phyloP scores from a whole-genome alignment of 2,329 filamentous ascomycete species.

The Teratosphaeria zuluensis region DNA sequence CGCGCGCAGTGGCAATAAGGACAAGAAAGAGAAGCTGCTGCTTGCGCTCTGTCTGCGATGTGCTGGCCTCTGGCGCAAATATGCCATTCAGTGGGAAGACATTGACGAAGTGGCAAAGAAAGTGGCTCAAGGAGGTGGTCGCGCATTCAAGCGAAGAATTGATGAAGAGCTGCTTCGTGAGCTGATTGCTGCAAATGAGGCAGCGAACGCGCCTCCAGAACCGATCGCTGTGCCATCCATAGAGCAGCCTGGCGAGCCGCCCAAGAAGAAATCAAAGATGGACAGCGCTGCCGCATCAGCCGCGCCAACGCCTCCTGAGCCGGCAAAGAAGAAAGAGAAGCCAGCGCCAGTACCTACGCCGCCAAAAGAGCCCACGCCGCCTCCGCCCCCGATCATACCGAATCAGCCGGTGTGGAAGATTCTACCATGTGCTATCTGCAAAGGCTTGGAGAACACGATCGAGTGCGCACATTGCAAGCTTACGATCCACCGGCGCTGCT shows the following conservation, averaged over 20 bases:
- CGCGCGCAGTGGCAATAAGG: constrained; percentile 55
- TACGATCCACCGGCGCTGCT: constrained; percentile 85
- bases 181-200: constrained; percentile 54
- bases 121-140: constrained; percentile 68
- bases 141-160: constrained; percentile 77
- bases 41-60: constrained; percentile 83
- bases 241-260: constrained; percentile 35
- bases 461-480: constrained; percentile 83
- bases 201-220: constrained; percentile 14
- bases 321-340: constrained; percentile 54
- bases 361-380: constrained; percentile 45
- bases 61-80: constrained; percentile 87
- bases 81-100: constrained; percentile 92
- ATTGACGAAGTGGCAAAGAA: constrained; percentile 86
- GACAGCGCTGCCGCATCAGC: constrained; percentile 21
- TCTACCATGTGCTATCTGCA: constrained; percentile 79
- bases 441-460: constrained; percentile 58
- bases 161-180: constrained; percentile 89
- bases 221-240: constrained; percentile 11
- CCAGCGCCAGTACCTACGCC: constrained; percentile 19
- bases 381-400: constrained; percentile 56
- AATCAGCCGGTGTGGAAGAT: constrained; percentile 69
- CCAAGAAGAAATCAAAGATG: constrained; percentile 52
- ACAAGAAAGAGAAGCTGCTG: constrained; percentile 65
- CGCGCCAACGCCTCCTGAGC: constrained; percentile 16